A percentile compares a stretch with the other conserved stretches of the same genome.
These are phyloP conservation scores for Ceriops tagal DNA, from an alignment of 345 rosid species.

Conservation along the genomic window DNA sequence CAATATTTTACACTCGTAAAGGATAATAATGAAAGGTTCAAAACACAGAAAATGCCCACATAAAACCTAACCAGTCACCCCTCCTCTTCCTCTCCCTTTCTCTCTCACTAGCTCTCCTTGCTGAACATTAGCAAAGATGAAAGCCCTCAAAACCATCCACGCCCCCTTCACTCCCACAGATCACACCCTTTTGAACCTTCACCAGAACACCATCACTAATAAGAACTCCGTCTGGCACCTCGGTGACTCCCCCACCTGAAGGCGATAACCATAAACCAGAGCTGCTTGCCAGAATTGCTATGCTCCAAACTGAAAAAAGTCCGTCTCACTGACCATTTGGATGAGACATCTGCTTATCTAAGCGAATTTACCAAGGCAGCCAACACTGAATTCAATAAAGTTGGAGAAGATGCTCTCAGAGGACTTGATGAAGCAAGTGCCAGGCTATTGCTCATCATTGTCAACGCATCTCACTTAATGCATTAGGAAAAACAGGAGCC, in stretches of 20 bases:
- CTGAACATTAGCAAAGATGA: constrained; percentile 27
- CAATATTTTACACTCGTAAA: too few species aligned
- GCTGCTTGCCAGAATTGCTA: constrained; percentile 71
- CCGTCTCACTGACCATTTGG: constrained; percentile 74
- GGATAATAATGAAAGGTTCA: constrained; percentile 28
- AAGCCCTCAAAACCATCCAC: constrained; percentile 34
- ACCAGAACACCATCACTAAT: constrained; percentile 22
- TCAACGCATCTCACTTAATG: not conserved
- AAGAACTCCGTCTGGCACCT: constrained; percentile 31
- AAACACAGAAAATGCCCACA: not conserved
- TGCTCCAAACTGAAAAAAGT: constrained; percentile 77
- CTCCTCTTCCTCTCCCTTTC: not conserved
- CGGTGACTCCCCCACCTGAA: constrained; percentile 44
- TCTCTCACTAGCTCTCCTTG: not conserved
- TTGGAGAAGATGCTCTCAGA: constrained; percentile 88
- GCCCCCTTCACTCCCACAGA: constrained; percentile 26
- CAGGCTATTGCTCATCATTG: constrained; percentile 49
- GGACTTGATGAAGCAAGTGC: constrained; percentile 76
- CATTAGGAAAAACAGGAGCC: not conserved
- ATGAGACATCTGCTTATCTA: constrained; percentile 66
- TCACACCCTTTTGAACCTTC: constrained; percentile 20
- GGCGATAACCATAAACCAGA: constrained; percentile 75
- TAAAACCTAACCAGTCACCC: not conserved
- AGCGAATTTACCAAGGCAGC: constrained; percentile 83
- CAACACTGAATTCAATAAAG: constrained; percentile 61